phyloP scores from a whole-genome alignment of 257 asterid species.

The Cinchona pubescens region DNA sequence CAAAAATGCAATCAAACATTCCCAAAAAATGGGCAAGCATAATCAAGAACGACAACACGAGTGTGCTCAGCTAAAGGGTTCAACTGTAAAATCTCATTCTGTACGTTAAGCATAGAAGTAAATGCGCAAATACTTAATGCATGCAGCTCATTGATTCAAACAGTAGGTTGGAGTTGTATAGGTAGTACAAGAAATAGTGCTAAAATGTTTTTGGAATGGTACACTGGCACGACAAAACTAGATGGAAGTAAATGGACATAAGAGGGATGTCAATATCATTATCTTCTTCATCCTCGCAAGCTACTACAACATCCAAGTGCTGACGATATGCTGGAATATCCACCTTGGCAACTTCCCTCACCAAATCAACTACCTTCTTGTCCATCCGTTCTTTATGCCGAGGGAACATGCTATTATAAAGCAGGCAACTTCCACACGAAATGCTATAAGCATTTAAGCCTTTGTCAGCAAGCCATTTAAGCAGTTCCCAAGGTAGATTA shows the following conservation, averaged over 20 bases:
- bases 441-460: constrained; percentile 80
- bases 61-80: background rate
- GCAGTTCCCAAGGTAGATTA: constrained; percentile 65
- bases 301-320: constrained; percentile 76
- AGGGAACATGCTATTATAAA: constrained; percentile 76
- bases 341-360: constrained; percentile 69
- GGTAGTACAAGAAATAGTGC: background rate
- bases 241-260: constrained; percentile 63
- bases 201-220: background rate
- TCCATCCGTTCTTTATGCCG: constrained; percentile 87
- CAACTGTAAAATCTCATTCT: background rate
- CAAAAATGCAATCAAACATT: background rate
- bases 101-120: background rate
- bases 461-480: constrained; percentile 71
- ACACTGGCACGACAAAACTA: constrained; percentile 17
- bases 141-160: background rate
- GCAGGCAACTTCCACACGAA: constrained; percentile 77
- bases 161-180: background rate
- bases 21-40: background rate
- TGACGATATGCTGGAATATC: constrained; percentile 66
- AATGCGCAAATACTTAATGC: background rate
- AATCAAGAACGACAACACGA: background rate
- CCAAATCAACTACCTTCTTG: constrained; percentile 62
- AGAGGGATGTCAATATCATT: constrained; percentile 84
- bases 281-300: constrained; percentile 87